A percentile compares a stretch with the other conserved stretches of the same genome.
These are phyloP conservation scores for Mycena belliarum DNA, from an alignment of 768 basidiomycete genomes.

Conservation along the genomic window DNA sequence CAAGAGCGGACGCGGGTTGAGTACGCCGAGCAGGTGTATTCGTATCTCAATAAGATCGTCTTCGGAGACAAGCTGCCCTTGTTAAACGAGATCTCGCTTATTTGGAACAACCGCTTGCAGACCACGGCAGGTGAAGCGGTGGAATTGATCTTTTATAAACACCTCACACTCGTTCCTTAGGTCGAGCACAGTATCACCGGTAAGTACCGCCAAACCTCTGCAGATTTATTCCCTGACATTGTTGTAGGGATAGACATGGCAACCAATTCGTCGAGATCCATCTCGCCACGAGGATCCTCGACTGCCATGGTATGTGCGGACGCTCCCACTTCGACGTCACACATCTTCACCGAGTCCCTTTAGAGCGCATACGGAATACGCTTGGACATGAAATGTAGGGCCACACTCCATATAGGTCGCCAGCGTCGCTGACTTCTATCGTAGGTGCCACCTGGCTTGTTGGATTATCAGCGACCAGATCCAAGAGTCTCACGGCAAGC, in stretches of 20 bases:
- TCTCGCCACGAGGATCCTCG: slow-evolving; percentile 81
- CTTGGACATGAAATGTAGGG: slow-evolving; percentile 65
- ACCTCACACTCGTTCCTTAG: too few species aligned
- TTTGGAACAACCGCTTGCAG: slow-evolving; percentile 66
- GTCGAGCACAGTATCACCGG: slow-evolving; percentile 62
- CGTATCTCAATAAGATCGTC: slow-evolving; percentile 56
- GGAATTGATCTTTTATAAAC: too few species aligned
- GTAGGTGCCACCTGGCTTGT: slow-evolving; percentile 85
- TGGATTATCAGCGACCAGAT: slow-evolving; percentile 78
- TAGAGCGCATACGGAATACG: slow-evolving; percentile 81
- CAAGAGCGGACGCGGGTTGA: slow-evolving; percentile 26
- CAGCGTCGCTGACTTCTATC: background rate
- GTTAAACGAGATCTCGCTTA: slow-evolving; percentile 47
- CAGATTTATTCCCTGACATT: background rate
- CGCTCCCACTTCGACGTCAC: background rate
- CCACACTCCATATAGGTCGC: background rate
- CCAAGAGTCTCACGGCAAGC: slow-evolving; percentile 28
- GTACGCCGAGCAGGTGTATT: slow-evolving; percentile 63
- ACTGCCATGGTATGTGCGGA: slow-evolving; percentile 64
- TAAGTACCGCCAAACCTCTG: slow-evolving; percentile 25
- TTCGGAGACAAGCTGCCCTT: slow-evolving; percentile 56
- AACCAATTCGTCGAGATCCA: slow-evolving; percentile 66
- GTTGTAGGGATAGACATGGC: slow-evolving; percentile 47
- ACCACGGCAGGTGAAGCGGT: slow-evolving; percentile 59
- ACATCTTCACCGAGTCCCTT: too few species aligned